Conservation (phyloP, 768 basidiomycete genomes). For the Mycena kentingensis region DNA sequence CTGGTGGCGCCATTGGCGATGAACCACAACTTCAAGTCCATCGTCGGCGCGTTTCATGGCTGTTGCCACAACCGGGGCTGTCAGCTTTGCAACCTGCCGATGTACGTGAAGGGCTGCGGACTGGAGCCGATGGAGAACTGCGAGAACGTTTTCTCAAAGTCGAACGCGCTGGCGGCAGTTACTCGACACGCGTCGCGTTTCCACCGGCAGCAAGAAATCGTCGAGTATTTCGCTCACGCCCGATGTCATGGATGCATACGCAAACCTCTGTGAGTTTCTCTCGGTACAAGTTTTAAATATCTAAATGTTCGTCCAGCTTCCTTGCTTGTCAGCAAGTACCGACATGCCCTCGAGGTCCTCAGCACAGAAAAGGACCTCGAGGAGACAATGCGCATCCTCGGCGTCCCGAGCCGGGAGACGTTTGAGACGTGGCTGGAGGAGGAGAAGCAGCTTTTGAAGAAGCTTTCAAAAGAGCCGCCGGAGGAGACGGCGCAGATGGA, state of each 20-base stretch:
- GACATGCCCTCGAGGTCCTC: not conserved
- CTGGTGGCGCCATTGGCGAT: constrained; percentile 1
- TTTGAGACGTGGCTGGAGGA: constrained; percentile 13
- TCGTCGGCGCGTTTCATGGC: constrained; percentile 5
- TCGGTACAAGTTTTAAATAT: not conserved
- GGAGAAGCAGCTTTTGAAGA: no score
- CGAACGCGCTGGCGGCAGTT: constrained; percentile 13
- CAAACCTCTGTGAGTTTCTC: constrained; percentile 4
- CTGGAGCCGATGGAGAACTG: constrained; percentile 15
- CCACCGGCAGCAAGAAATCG: constrained; percentile 13
- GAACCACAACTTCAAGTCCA: not conserved
- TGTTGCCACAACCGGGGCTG: constrained; percentile 7
- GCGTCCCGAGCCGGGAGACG: not conserved
- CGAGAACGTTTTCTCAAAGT: constrained; percentile 11
- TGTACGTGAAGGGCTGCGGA: constrained; percentile 6
- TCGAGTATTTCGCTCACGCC: not conserved
- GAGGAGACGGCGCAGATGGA: constrained; percentile 19
- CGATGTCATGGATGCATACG: constrained; percentile 6
- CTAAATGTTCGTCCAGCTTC: not conserved
- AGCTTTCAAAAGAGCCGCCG: no score
- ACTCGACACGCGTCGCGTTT: constrained; percentile 7
- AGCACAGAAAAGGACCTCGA: not conserved
- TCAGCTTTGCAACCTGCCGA: constrained; percentile 9
- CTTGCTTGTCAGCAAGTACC: not conserved
- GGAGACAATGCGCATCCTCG: not conserved